phyloP scores from a whole-genome alignment of 75 land plant genomes.

The Azolla pinnata region DNA sequence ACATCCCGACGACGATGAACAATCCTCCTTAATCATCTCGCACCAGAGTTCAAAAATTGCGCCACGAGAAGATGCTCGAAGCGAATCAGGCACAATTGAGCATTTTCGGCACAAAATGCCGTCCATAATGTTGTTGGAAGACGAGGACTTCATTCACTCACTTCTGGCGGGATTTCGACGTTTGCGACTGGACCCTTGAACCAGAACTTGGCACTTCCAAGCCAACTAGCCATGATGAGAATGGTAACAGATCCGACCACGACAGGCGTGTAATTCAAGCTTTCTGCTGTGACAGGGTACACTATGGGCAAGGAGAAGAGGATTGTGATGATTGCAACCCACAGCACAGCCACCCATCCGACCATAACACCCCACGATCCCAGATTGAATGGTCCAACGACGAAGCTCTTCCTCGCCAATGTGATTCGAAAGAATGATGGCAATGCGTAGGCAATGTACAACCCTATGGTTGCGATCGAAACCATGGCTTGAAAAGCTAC shows the following conservation, averaged over 20 bases:
- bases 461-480: constrained; percentile 70
- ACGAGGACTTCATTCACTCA: too few relatives aligned
- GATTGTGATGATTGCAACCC: constrained; percentile 69
- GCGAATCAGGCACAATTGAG: too few relatives aligned
- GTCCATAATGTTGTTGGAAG: too few relatives aligned
- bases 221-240: constrained; percentile 43
- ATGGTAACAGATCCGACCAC: constrained; percentile 67
- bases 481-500: constrained; percentile 95
- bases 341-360: constrained; percentile 80
- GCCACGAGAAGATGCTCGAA: too few relatives aligned
- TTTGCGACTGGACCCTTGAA: constrained; percentile 68
- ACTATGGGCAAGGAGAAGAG: constrained; percentile 72
- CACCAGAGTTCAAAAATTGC: too few relatives aligned
- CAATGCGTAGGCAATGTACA: constrained; percentile 74
- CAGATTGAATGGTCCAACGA: constrained; percentile 70
- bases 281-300: constrained; percentile 58
- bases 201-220: constrained; percentile 62
- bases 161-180: too few relatives aligned
- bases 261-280: constrained; percentile 76
- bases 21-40: too few relatives aligned
- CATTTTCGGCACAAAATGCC: too few relatives aligned
- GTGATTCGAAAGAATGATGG: constrained; percentile 76
- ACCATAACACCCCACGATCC: constrained; percentile 48
- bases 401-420: constrained; percentile 49
- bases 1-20: too few relatives aligned